These are phyloP conservation scores for Russula emetica DNA, from an alignment of 768 basidiomycete species.

Conservation along the genomic window DNA sequence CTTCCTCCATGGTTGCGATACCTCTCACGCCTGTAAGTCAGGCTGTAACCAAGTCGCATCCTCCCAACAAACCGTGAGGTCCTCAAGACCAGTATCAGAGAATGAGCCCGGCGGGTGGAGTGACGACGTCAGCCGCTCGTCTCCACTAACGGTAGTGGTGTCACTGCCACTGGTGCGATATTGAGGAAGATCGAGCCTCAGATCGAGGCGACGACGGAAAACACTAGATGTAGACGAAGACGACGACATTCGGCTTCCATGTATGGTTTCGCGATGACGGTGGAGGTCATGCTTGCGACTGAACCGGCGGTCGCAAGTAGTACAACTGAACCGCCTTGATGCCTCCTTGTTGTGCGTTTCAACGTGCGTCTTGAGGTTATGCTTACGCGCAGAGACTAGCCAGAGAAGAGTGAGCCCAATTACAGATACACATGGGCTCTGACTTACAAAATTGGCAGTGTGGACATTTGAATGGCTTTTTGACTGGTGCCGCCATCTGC, in stretches of 20 bases:
- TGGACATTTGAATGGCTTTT: not conserved
- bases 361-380: not conserved
- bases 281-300: not conserved
- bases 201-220: not conserved
- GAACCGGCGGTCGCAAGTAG: not conserved
- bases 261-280: not conserved
- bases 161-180: too few species aligned
- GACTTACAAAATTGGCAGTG: not conserved
- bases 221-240: not conserved
- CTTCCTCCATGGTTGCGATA: not conserved
- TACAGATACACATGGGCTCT: not conserved
- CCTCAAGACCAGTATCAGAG: too few species aligned
- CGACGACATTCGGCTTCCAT: not conserved
- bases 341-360: not conserved
- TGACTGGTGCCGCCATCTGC: accelerated
- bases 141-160: not conserved
- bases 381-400: not conserved
- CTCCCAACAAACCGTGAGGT: too few species aligned
- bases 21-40: too few species aligned
- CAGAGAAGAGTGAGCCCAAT: not conserved
- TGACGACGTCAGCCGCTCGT: too few species aligned
- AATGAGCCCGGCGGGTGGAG: too few species aligned
- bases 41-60: too few species aligned
- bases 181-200: not conserved
- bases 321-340: not conserved